A percentile compares a stretch with the other conserved stretches of the same genome.
These are phyloP conservation scores for Combretum micranthum DNA, from an alignment of 345 rosid species.

Conservation along the genomic window DNA sequence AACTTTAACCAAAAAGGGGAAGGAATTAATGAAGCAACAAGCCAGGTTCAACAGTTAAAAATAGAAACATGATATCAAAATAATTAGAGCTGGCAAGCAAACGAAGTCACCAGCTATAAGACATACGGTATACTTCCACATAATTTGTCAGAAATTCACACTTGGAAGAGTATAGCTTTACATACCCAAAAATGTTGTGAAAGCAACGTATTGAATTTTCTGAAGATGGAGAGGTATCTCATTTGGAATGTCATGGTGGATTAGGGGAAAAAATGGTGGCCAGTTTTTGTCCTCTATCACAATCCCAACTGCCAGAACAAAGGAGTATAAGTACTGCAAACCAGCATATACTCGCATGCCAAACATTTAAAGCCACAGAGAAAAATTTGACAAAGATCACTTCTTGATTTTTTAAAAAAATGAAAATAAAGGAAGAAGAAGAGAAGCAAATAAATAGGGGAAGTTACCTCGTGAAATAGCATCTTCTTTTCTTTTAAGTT, in stretches of 20 bases:
- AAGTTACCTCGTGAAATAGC: conserved; percentile 56
- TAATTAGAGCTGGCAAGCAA: no score
- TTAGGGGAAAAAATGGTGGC: conserved; percentile 90
- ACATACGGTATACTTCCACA: neutral
- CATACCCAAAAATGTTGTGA: conserved; percentile 84
- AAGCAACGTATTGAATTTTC: conserved; percentile 77
- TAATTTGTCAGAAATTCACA: neutral
- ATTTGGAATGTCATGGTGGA: conserved; percentile 88
- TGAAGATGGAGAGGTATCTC: conserved; percentile 96
- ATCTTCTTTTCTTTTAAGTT: conserved; percentile 81
- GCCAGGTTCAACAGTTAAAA: no score
- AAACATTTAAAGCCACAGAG: neutral
- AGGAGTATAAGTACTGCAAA: conserved; percentile 1
- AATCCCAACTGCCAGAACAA: conserved; percentile 74
- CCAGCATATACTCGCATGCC: neutral
- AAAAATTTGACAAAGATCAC: neutral
- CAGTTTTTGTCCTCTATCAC: conserved; percentile 90
- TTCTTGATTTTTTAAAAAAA: neutral
- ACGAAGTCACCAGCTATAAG: no score
- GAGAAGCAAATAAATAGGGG: neutral
- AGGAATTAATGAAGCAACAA: no score
- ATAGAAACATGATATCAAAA: no score
- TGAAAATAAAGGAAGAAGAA: neutral
- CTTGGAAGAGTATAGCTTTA: conserved; percentile 3
- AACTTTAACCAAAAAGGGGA: no score